Base-by-base conservation (phyloP, 139 green algal genomes). In the Nannochloris sp. region DNA sequence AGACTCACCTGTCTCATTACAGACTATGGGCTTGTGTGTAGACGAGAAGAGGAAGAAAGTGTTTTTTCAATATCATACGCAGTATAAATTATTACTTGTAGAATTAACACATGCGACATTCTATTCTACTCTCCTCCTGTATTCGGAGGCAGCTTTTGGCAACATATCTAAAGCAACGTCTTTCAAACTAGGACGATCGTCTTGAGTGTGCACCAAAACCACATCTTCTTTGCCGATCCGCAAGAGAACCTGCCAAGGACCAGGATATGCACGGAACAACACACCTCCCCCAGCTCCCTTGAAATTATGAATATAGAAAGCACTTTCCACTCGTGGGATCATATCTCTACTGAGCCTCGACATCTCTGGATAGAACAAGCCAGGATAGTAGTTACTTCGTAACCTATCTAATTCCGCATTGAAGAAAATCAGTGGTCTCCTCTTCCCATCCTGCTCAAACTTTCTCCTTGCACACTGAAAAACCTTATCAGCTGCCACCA, bases 281-380 rank as follows among this genome's bases (percentile, higher is more conserved):
- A 59, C 76, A 31, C 78, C 84, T 71, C 69, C 56, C 58, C 26
- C 25, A 28, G 59, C n/a, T 23, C 87, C 87, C 72, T 95, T 95
- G 76, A 95, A 93, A 69, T 95, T 94, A 73, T 91, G 85, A 10
- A 94, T 83, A 75, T 94, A 94, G 64, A 85, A 94, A 0, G 77
- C 83, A 9, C 70, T 55, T 51, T 80, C 67, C 26, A 85, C 81
- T 1, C 70, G 3, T 0, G 87, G 87, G 3, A 95, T 29, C 36
- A 91, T 49, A 0, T 59, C 36, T 12, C 67, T 71, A 28, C 60
- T 49, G 12, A 76, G 30, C 48, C 57, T 37, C 12, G 55, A 76
- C 29, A 95, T 74, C 61, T 94, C 90, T 2, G 83, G 85, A 67
- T 91, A 95, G 58, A 91, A 87, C 2, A 95, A 49, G 2, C 76